Percentiles rank a stretch among this genome's conserved stretches.
These are phyloP conservation scores for Tylopilus cervinicoccineus DNA, from an alignment of 768 basidiomycete genomes.

Conservation along the genomic window DNA sequence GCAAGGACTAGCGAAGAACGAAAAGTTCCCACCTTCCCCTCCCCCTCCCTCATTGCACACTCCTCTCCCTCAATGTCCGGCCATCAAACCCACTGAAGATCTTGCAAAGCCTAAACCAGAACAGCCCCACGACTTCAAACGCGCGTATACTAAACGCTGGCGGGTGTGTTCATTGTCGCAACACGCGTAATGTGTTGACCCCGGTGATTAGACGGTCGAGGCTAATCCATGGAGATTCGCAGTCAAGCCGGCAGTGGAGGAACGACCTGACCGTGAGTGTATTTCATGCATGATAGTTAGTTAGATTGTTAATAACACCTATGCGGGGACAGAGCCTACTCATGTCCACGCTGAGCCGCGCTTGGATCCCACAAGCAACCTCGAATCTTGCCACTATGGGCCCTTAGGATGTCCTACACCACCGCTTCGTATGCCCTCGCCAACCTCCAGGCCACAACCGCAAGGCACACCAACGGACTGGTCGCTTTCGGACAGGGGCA, in stretches of 20 bases:
- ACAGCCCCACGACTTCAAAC: constrained; percentile 9
- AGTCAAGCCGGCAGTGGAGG: constrained; percentile 6
- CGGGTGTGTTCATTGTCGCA: constrained; percentile 10
- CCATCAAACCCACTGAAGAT: neutral
- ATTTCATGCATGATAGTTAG: neutral
- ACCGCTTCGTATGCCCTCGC: constrained; percentile 8
- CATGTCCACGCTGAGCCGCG: neutral
- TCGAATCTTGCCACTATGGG: neutral
- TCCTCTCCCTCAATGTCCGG: neutral
- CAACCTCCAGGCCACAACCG: neutral
- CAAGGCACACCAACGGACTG: constrained; percentile 32
- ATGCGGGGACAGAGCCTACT: constrained; percentile 3
- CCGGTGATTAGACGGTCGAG: constrained; percentile 9
- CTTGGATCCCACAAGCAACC: neutral
- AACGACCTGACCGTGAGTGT: constrained; percentile 10
- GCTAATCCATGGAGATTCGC: constrained; percentile 13
- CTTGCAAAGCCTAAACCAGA: constrained; percentile 4
- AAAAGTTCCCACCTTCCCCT: constrained; percentile 6
- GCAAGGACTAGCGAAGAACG: constrained; percentile 14
- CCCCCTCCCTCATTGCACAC: constrained; percentile 1
- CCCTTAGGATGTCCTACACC: neutral
- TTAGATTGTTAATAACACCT: neutral
- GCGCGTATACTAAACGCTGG: constrained; percentile 25
- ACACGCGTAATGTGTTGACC: neutral
- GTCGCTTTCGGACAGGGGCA: constrained; percentile 25